Percentiles rank a stretch among this genome's conserved stretches.
phyloP scores from a whole-genome alignment of 139 green algal species.

The Chlorokybus atmophyticus region DNA sequence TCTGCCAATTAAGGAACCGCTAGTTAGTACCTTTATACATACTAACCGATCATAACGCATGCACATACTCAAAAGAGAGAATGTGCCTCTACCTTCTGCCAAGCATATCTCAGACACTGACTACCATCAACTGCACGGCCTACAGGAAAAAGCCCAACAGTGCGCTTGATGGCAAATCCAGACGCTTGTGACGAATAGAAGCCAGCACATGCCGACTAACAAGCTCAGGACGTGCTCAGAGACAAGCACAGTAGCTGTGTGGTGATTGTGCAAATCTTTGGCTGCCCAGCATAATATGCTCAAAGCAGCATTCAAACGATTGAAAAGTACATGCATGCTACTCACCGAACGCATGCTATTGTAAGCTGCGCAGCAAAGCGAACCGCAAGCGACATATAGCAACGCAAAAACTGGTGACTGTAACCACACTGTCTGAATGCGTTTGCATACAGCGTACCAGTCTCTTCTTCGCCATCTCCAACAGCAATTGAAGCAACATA shows the following conservation, averaged over 20 bases:
- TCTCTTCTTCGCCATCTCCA: conserved; percentile 38
- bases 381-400: background rate
- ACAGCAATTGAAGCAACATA: conserved; percentile 35
- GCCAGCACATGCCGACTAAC: too few relatives aligned
- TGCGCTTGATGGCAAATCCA: background rate
- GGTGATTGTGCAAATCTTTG: too few relatives aligned
- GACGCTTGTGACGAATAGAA: too few relatives aligned
- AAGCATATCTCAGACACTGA: too few relatives aligned
- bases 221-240: too few relatives aligned
- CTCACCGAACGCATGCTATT: background rate
- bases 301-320: background rate
- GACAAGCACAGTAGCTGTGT: too few relatives aligned
- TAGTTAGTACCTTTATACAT: background rate
- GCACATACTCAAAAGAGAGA: too few relatives aligned
- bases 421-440: background rate
- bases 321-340: conserved; percentile 1
- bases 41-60: too few relatives aligned
- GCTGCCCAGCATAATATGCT: background rate
- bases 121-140: background rate
- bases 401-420: background rate
- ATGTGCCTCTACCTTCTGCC: too few relatives aligned
- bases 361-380: background rate
- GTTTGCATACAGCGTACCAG: conserved; percentile 23
- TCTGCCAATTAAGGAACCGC: background rate
- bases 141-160: background rate